These are phyloP conservation scores for Chlamydomonas reinhardtii DNA, from an alignment of 163 green algal genomes.

Conservation along the genomic window DNA sequence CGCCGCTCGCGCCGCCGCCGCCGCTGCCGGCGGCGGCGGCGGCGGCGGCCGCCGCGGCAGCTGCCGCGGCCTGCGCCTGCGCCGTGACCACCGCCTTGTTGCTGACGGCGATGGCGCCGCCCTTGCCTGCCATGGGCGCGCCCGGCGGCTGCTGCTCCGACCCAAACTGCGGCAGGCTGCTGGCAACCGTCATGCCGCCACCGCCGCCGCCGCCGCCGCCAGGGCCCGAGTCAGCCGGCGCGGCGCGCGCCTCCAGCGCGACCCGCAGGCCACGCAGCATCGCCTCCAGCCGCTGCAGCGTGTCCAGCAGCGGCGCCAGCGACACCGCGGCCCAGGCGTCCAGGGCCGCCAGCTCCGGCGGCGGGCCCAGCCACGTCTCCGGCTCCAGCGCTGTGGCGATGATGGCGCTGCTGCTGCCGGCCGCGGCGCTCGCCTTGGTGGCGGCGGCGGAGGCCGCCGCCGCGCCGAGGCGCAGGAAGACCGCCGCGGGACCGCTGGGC, in stretches of 20 bases:
- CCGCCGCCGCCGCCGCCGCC: too few species aligned
- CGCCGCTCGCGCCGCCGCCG: neutral
- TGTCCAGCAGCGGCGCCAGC: constrained; percentile 21
- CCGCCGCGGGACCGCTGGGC: neutral
- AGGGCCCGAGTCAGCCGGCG: neutral
- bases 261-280: constrained; percentile 10
- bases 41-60: neutral
- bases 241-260: constrained; percentile 25
- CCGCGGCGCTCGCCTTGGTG: neutral
- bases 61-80: too few species aligned
- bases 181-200: neutral
- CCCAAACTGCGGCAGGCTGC: neutral
- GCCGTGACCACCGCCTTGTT: too few species aligned
- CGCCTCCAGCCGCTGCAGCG: constrained; percentile 1
- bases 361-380: neutral
- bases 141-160: too few species aligned
- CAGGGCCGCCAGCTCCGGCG: constrained; percentile 19
- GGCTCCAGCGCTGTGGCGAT: neutral
- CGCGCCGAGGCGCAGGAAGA: neutral
- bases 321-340: constrained; percentile 9
- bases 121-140: neutral
- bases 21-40: neutral
- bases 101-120: neutral
- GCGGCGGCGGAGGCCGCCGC: neutral
- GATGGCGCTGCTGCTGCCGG: neutral